Base-by-base conservation (phyloP, 2,329 filamentous ascomycete genomes). In the Pestalotiopsis sp. region DNA sequence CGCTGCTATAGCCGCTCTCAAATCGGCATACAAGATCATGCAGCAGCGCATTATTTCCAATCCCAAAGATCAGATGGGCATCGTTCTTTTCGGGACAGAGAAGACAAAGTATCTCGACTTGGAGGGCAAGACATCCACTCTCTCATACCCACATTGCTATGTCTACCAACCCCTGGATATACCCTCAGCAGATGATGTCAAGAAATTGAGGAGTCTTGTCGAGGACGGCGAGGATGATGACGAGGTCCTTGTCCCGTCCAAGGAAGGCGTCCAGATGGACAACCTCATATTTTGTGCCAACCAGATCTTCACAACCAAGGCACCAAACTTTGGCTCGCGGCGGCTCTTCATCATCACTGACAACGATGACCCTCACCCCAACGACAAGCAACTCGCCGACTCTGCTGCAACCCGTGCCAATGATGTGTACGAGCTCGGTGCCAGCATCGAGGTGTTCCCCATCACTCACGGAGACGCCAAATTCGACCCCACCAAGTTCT, bases 31-130 rank as follows among this genome's bases (percentile, higher is more conserved):
- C 76, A 90, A 94, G 76, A 85, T 99, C 66, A 98, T 99, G 93
- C 94, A 98, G 82, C 95, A 98, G 82, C 93, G 96, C 74, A 98
- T 99, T 80, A 98, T 99, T 75, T 95, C 95, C 3, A 95, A 95
- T 70, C 96, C 96, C 1, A 95, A 92, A 76, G 96, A 99, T 71
- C 97, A 98, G 93, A 98, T 99, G 88, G 95, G 95, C 2, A 92
- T 99, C 31, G 80, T 99, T 49, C 85, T 99, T 0, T 99, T 97
- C 77, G 95, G 95, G 9, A 99, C 96, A 0, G 86, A 97, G 76
- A 88, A 93, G 80, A 93, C 94, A 52, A 94, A 91, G 74, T 95
- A 94, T 72, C 89, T 91, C 60, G 89, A 90, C 17, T 90, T 91
- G 59, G 87, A 89, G 68, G 88, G 86, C 61, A 82, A 81, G 38